Conservation (phyloP, 306 rosid species). For the Trifolium subterraneum region DNA sequence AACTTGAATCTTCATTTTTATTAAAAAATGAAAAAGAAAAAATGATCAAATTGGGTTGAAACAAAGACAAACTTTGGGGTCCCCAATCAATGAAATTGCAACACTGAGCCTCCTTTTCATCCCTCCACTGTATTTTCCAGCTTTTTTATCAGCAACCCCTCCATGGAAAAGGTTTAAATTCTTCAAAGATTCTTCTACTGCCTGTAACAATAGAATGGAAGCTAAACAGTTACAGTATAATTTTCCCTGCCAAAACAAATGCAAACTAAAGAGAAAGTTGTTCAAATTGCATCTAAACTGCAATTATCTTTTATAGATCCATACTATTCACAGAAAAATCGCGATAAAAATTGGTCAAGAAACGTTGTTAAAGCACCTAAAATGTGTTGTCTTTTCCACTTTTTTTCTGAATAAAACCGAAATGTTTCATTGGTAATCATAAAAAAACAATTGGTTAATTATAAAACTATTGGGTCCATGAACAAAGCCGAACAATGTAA, state of each 20-base stretch:
- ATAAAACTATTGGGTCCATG: not conserved
- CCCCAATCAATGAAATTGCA: constrained; percentile 84
- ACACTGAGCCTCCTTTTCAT: constrained; percentile 96
- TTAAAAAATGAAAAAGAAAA: not conserved
- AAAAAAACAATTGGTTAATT: not conserved
- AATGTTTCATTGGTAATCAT: not conserved
- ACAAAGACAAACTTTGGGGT: constrained; percentile 66
- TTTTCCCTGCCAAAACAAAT: not conserved
- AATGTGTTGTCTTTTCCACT: not conserved
- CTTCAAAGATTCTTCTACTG: constrained; percentile 83
- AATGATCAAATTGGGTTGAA: constrained; percentile 11
- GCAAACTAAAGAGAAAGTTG: not conserved
- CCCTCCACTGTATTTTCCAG: constrained; percentile 84
- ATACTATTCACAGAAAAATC: not conserved
- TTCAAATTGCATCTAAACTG: not conserved
- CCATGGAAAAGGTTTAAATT: constrained; percentile 81
- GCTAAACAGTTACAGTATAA: not conserved
- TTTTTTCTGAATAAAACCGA: not conserved
- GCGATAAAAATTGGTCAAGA: not conserved
- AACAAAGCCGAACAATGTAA: not conserved
- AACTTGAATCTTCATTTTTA: constrained; percentile 8
- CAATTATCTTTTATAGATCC: not conserved
- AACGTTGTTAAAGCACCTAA: not conserved
- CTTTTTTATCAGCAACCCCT: constrained; percentile 74
- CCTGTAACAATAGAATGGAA: constrained; percentile 54